A percentile compares a stretch with the other conserved stretches of the same genome.
Evolutionary conservation across 805 yeast genomes (phyloP).

Genomic region (Zygoascus bituminiphila): DNA sequence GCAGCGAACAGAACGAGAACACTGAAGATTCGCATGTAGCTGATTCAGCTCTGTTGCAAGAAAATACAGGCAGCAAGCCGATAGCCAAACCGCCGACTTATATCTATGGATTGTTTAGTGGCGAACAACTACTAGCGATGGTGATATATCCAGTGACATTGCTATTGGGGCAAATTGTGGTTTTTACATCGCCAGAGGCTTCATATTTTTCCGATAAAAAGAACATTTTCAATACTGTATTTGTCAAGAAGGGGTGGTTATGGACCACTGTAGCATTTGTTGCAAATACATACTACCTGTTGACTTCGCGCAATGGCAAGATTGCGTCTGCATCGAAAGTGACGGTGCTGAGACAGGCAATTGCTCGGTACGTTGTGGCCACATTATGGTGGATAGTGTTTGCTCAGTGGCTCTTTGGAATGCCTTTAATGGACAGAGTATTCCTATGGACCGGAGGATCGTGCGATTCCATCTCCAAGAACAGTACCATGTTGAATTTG

Average conservation of each 20-base stretch:
- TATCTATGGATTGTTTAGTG: slow-evolving; percentile 5
- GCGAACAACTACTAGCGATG: slow-evolving; percentile 16
- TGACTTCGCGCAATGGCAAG: neutral
- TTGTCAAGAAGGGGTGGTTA: slow-evolving; percentile 88
- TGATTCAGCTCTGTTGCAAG: too few species aligned
- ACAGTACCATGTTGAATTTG: neutral
- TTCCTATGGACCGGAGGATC: slow-evolving; percentile 77
- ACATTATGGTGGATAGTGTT: slow-evolving; percentile 80
- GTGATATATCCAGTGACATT: slow-evolving; percentile 20
- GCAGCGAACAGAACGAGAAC: too few species aligned
- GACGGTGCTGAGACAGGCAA: neutral
- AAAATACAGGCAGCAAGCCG: too few species aligned
- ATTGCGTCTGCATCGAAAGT: neutral
- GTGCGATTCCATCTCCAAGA: slow-evolving; percentile 35
- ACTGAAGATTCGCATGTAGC: too few species aligned
- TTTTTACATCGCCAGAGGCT: slow-evolving; percentile 12
- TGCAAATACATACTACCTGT: slow-evolving; percentile 8
- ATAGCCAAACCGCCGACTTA: too few species aligned
- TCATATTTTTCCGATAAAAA: slow-evolving; percentile 40
- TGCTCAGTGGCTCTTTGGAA: slow-evolving; percentile 81
- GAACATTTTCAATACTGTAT: slow-evolving; percentile 59
- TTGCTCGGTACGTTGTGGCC: slow-evolving; percentile 40
- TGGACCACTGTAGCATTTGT: slow-evolving; percentile 59
- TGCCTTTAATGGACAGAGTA: slow-evolving; percentile 82
- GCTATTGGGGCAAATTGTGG: slow-evolving; percentile 22